Percentiles rank a stretch among this genome's conserved stretches.
Conservation (phyloP, 2,329 filamentous ascomycete genomes). For the Stylonectria norvegica region DNA sequence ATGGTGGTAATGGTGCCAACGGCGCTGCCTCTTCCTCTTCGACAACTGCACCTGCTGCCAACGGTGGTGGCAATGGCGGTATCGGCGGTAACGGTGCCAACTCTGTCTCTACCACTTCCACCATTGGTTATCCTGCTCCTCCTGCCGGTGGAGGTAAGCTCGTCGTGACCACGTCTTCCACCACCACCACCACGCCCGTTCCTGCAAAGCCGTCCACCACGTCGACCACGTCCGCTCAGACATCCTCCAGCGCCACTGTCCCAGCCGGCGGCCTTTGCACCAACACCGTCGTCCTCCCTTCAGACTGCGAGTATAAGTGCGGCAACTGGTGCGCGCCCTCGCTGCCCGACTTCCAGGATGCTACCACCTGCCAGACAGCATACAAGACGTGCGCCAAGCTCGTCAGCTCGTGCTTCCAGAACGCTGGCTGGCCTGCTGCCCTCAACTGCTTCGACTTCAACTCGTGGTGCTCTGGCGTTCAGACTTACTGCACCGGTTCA, state of each 20-base stretch:
- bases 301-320: constrained; percentile 52
- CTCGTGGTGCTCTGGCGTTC: constrained; percentile 47
- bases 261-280: constrained; percentile 47
- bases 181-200: constrained; percentile 13
- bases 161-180: constrained; percentile 11
- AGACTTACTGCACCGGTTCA: constrained; percentile 40
- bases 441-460: constrained; percentile 50
- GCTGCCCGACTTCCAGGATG: constrained; percentile 46
- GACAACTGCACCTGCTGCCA: neutral
- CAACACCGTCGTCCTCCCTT: constrained; percentile 41
- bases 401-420: constrained; percentile 48
- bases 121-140: constrained; percentile 26
- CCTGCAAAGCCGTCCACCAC: constrained; percentile 20
- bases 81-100: neutral
- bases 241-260: constrained; percentile 37
- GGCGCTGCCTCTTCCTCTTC: neutral
- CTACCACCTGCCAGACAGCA: constrained; percentile 39
- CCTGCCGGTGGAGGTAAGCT: constrained; percentile 39
- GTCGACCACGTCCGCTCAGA: constrained; percentile 25
- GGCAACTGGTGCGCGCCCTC: constrained; percentile 53
- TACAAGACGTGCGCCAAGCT: constrained; percentile 46
- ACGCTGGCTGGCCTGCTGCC: constrained; percentile 48
- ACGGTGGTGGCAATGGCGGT: neutral
- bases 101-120: constrained; percentile 2
- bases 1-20: no score